A percentile compares a stretch with the other conserved stretches of the same genome.
Conservation (phyloP, 176 grass and related monocot genomes). For the Triticum dicoccoides region DNA sequence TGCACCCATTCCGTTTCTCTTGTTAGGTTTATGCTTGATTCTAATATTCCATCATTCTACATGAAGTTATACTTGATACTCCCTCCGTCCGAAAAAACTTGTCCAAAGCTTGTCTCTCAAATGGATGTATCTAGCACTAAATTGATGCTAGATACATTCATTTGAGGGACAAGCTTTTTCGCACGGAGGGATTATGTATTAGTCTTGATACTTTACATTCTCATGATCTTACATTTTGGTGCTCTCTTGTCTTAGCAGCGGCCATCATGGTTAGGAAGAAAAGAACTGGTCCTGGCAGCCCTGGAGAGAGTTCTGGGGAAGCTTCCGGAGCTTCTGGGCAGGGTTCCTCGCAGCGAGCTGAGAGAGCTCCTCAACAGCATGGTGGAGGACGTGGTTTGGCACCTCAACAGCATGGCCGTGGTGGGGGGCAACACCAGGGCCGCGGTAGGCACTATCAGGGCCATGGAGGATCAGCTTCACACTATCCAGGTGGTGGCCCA, state of each 20-base stretch:
- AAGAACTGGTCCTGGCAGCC: constrained; percentile 53
- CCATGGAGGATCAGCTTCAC: constrained; percentile 32
- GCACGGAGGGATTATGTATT: neutral
- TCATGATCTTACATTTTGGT: constrained; percentile 2
- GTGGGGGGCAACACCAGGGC: constrained; percentile 52
- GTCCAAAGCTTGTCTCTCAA: too few species aligned
- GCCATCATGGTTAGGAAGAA: constrained; percentile 86
- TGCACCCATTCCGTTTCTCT: neutral
- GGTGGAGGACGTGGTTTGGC: constrained; percentile 59
- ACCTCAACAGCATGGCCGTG: constrained; percentile 54
- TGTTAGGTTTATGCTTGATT: neutral
- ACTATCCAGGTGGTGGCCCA: constrained; percentile 32
- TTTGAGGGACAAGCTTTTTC: too few species aligned
- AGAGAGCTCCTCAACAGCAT: constrained; percentile 55
- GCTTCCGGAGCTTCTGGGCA: constrained; percentile 40
- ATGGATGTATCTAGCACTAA: too few species aligned
- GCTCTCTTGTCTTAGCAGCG: constrained; percentile 20
- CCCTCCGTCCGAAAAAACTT: too few species aligned
- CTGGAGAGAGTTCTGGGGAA: constrained; percentile 56
- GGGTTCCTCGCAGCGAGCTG: constrained; percentile 43
- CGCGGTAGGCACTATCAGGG: constrained; percentile 53
- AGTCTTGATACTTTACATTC: neutral
- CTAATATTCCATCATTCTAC: neutral
- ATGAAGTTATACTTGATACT: neutral
- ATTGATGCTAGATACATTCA: too few species aligned